Evolutionary conservation across 2,329 filamentous ascomycete species (phyloP).

Genomic region (Curvularia sp.): DNA sequence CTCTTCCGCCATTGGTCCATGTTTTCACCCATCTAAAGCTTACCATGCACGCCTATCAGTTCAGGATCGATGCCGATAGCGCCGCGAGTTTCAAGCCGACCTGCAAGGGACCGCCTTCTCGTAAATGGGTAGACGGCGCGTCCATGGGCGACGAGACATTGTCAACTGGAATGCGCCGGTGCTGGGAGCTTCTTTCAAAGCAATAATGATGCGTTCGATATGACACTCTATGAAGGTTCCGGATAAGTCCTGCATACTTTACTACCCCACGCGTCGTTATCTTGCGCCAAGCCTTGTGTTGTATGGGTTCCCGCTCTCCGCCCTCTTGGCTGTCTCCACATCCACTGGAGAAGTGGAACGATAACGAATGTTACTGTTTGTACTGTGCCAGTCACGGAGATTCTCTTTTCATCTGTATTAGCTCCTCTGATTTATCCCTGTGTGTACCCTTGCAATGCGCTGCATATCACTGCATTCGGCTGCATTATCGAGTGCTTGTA

Average conservation of each 20-base stretch:
- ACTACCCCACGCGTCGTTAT: conserved; percentile 34
- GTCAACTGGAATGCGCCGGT: conserved; percentile 48
- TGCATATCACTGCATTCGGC: conserved; percentile 14
- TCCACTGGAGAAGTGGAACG: conserved; percentile 25
- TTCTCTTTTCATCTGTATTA: conserved; percentile 16
- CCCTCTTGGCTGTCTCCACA: conserved; percentile 30
- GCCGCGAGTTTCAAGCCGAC: conserved; percentile 15
- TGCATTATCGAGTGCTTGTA: conserved; percentile 3
- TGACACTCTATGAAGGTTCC: conserved; percentile 1
- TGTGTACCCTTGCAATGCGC: neutral
- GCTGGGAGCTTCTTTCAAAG: conserved; percentile 38
- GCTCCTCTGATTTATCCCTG: neutral
- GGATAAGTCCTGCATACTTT: neutral
- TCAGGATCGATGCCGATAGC: conserved; percentile 25
- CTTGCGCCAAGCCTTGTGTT: conserved; percentile 38
- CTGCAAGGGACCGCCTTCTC: conserved; percentile 25
- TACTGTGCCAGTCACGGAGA: conserved; percentile 29
- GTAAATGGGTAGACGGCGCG: conserved; percentile 43
- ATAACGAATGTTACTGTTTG: conserved; percentile 30
- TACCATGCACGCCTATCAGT: conserved; percentile 45
- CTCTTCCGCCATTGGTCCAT: conserved; percentile 41
- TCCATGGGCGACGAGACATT: conserved; percentile 44
- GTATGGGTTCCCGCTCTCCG: conserved; percentile 29
- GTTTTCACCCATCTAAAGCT: conserved; percentile 47
- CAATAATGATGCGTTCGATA: neutral